Evolutionary conservation across 257 asterid genomes (phyloP).

Genomic region (Oldenlandia corymbosa): DNA sequence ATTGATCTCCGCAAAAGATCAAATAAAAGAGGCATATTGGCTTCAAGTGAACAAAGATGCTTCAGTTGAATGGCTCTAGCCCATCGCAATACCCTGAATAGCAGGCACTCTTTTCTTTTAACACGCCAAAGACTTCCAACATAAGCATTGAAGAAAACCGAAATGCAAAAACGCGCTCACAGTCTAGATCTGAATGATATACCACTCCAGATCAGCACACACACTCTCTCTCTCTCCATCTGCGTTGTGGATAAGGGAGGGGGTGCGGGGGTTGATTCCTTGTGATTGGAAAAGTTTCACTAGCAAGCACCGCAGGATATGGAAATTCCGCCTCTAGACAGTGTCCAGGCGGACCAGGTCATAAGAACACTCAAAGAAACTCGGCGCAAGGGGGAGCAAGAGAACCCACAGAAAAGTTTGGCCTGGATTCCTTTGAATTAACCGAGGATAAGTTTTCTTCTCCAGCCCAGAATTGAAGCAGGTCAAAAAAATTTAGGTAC

Average conservation of each 20-base stretch:
- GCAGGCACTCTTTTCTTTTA: neutral
- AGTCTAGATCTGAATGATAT: too few species aligned
- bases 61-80: neutral
- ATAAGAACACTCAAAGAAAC: neutral
- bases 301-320: neutral
- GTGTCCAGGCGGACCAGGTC: neutral
- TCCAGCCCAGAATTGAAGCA: too few species aligned
- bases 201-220: too few species aligned
- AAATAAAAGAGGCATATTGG: too few species aligned
- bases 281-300: too few species aligned
- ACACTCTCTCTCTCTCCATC: too few species aligned
- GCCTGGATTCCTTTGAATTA: neutral
- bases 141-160: too few species aligned
- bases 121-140: neutral
- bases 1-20: neutral
- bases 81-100: neutral
- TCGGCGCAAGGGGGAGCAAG: neutral
- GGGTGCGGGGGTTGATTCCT: too few species aligned
- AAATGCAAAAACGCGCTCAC: too few species aligned
- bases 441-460: too few species aligned
- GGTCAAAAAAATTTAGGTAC: too few species aligned
- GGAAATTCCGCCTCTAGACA: neutral
- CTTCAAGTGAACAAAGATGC: neutral
- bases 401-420: neutral
- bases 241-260: too few species aligned